A percentile compares a stretch with the other conserved stretches of the same genome.
These are phyloP conservation scores for Megacollybia platyphylla DNA, from an alignment of 1,284 basidiomycete genomes.

Conservation along the genomic window DNA sequence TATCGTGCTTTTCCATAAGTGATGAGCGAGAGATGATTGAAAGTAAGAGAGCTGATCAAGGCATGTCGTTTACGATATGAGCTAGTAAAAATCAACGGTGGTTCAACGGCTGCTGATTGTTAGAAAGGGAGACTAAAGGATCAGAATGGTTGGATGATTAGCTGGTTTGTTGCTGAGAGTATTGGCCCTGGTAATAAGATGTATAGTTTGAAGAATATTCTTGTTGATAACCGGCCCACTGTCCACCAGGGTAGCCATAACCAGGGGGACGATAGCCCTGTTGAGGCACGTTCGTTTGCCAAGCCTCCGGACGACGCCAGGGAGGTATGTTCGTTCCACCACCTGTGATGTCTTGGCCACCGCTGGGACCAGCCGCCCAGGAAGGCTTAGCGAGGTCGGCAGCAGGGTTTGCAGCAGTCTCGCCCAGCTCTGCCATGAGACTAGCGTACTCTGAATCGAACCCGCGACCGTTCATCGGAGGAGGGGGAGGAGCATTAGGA, in stretches of 20 bases:
- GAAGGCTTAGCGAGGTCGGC: slow-evolving; percentile 40
- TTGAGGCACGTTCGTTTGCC: slow-evolving; percentile 45
- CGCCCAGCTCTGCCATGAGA: slow-evolving; percentile 96
- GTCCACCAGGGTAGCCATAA: slow-evolving; percentile 26
- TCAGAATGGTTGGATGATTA: slow-evolving; percentile 27
- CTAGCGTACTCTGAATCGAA: slow-evolving; percentile 98
- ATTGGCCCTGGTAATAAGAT: slow-evolving; percentile 73
- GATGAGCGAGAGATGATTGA: neutral
- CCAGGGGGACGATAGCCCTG: slow-evolving; percentile 44
- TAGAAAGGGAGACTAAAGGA: slow-evolving; percentile 1
- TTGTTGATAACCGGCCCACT: slow-evolving; percentile 36
- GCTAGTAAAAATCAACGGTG: slow-evolving; percentile 1
- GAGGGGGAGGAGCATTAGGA: slow-evolving; percentile 42
- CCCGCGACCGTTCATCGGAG: slow-evolving; percentile 43
- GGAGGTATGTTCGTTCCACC: slow-evolving; percentile 74
- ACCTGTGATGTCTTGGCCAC: slow-evolving; percentile 63
- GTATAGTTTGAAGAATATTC: slow-evolving; percentile 61
- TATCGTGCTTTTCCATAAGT: neutral
- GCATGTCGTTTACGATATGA: neutral
- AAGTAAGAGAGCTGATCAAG: neutral
- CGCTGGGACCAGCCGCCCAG: slow-evolving; percentile 44
- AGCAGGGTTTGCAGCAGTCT: slow-evolving; percentile 51
- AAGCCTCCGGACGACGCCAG: slow-evolving; percentile 78
- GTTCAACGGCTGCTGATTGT: slow-evolving; percentile 1
- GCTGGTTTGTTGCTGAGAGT: slow-evolving; percentile 56